Percentiles rank a stretch among this genome's conserved stretches.
Conservation (phyloP, 2,329 filamentous ascomycete genomes). For the Fusarium incarnatum region DNA sequence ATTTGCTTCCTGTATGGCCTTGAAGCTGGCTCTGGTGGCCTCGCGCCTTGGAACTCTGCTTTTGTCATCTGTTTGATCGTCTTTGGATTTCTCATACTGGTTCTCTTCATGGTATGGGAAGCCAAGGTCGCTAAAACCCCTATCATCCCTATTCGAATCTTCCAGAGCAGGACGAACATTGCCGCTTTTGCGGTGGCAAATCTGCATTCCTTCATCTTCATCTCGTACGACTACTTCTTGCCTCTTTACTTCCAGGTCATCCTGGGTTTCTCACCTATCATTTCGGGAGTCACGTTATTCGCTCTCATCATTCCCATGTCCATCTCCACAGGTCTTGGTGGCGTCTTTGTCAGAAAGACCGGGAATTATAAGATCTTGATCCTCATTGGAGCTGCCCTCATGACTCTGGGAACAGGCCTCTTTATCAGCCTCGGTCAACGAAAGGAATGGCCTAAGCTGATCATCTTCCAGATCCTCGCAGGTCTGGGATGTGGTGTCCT, state of each 20-base stretch:
- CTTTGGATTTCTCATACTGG: slow-evolving; percentile 73
- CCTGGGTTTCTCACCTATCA: slow-evolving; percentile 73
- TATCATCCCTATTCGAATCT: slow-evolving; percentile 79
- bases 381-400: slow-evolving; percentile 65
- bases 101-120: slow-evolving; percentile 77
- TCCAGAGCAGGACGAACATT: slow-evolving; percentile 73
- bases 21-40: slow-evolving; percentile 79
- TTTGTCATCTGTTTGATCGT: slow-evolving; percentile 81
- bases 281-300: slow-evolving; percentile 80
- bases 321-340: slow-evolving; percentile 67
- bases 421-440: slow-evolving; percentile 68
- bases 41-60: slow-evolving; percentile 77
- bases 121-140: slow-evolving; percentile 79
- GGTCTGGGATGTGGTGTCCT: slow-evolving; percentile 74
- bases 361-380: slow-evolving; percentile 73
- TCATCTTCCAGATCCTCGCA: slow-evolving; percentile 71
- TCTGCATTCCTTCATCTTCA: slow-evolving; percentile 80
- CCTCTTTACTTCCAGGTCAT: slow-evolving; percentile 87
- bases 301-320: slow-evolving; percentile 76
- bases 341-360: slow-evolving; percentile 69
- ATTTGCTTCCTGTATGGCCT: slow-evolving; percentile 89
- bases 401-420: slow-evolving; percentile 73
- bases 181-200: slow-evolving; percentile 75
- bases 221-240: slow-evolving; percentile 80
- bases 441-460: slow-evolving; percentile 64